Percentiles rank a stretch among this genome's conserved stretches.
phyloP scores from a whole-genome alignment of 768 basidiomycete genomes.

The Psilocybe cyanescens region DNA sequence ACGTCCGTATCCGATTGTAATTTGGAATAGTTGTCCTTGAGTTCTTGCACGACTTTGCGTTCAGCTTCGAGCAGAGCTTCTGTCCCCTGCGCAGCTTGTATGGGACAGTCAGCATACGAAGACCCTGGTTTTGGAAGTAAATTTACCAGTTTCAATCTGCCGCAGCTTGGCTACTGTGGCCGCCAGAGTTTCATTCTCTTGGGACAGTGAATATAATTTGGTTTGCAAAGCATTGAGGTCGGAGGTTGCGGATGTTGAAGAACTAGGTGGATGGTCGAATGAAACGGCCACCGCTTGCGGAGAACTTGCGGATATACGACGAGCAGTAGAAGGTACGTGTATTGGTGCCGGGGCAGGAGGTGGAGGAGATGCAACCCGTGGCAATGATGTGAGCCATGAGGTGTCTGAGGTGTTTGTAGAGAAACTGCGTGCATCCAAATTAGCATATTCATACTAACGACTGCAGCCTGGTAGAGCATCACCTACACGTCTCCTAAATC shows the following conservation, averaged over 20 bases:
- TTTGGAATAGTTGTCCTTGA: conserved; percentile 33
- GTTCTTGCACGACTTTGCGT: conserved; percentile 29
- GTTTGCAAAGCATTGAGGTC: conserved; percentile 19
- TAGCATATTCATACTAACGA: conserved; percentile 14
- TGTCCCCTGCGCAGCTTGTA: conserved; percentile 35
- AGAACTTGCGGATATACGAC: conserved; percentile 22
- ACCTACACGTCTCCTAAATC: conserved; percentile 73
- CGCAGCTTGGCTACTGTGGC: conserved; percentile 20
- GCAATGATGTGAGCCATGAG: conserved; percentile 65
- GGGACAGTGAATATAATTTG: conserved; percentile 21
- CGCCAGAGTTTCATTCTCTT: conserved; percentile 24
- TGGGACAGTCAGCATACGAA: conserved; percentile 1
- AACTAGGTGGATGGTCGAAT: conserved; percentile 23
- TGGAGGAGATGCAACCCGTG: conserved; percentile 45
- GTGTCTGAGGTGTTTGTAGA: conserved; percentile 50
- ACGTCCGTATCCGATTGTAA: conserved; percentile 36
- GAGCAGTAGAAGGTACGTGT: conserved; percentile 11
- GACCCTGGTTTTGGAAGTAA: conserved; percentile 24
- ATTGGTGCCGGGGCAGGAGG: conserved; percentile 20
- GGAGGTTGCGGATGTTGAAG: conserved; percentile 18
- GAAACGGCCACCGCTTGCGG: conserved; percentile 23
- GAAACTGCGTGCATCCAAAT: conserved; percentile 34
- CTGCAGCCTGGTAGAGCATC: conserved; percentile 13
- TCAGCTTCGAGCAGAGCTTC: conserved; percentile 39
- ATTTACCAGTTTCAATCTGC: conserved; percentile 33